A percentile compares a stretch with the other conserved stretches of the same genome.
Evolutionary conservation across 2,329 filamentous ascomycete genomes (phyloP).

Genomic region (Fusarium sp.): DNA sequence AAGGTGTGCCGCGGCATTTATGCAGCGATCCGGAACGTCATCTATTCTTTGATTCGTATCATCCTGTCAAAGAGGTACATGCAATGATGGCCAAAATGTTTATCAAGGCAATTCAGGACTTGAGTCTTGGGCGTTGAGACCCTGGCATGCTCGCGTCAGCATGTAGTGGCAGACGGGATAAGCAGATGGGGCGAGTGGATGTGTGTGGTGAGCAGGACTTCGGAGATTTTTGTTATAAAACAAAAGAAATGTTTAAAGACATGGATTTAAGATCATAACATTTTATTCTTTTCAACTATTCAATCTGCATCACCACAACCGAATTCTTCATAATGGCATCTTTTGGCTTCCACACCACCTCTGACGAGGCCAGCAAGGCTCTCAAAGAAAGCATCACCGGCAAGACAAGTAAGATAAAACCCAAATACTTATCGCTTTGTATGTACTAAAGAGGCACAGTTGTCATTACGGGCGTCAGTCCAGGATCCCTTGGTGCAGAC

Average conservation of each 20-base stretch:
- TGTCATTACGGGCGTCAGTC: neutral
- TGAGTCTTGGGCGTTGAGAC: neutral
- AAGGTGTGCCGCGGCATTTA: conserved; percentile 14
- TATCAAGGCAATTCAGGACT: neutral
- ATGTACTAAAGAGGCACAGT: neutral
- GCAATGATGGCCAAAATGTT: conserved; percentile 19
- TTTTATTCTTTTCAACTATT: neutral
- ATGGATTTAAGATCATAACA: neutral
- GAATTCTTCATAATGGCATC: neutral
- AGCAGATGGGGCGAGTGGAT: neutral
- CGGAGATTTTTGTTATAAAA: neutral
- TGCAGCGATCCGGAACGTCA: conserved; percentile 26
- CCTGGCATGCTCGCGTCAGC: neutral
- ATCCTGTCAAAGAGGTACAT: conserved; percentile 24
- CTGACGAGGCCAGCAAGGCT: neutral
- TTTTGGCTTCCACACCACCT: neutral
- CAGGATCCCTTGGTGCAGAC: neutral
- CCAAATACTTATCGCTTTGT: neutral
- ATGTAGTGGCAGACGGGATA: neutral
- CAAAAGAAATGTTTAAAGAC: neutral
- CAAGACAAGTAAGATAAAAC: neutral
- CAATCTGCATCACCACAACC: neutral
- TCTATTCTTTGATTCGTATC: conserved; percentile 27
- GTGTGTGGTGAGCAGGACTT: neutral
- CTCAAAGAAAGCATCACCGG: neutral